Base-by-base conservation (phyloP, 768 basidiomycete genomes). In the Astraeus odoratus region DNA sequence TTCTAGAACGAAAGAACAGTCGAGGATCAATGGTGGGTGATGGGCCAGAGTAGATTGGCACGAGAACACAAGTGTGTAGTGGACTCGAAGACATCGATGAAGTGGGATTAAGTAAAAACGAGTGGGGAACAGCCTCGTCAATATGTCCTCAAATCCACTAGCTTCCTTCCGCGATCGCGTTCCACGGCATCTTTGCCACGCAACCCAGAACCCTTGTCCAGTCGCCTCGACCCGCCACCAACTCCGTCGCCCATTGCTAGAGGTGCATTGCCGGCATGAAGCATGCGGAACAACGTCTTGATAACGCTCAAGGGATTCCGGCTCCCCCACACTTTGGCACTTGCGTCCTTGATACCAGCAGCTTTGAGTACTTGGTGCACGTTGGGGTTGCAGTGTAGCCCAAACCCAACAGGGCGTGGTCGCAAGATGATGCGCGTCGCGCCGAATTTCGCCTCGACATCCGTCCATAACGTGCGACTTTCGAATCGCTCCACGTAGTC, bases 401-500 rank as follows among this genome's bases (percentile, higher is more conserved):
- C 96, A 61, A 98, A 98, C 2, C 96, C 96, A 59, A 89, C 78
- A 6, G 86, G 84, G 25, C 85, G 73, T 0, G 86, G 87, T 20
- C 95, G 77, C 56, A 98, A 65, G 51, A 87, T 75, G 51, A 98
- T 72, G 49, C 75, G 75, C 7, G 89, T 92, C 12, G 86, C 72
- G 15, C 93, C 91, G 50, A 90, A 81, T 68, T 98, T 99, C 51
- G 72, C 72, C 42, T 76, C 70, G 71, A 94, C 78, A 42, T 92
- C 86, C 18, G 91, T 90, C 88, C 90, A 97, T 15, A 96, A 74
- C n/a, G 96, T 98, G 41, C 96, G 78, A 51, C 80, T 72, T 65
- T 99, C 95, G 65, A 92, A 97, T n/a, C 91, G 80, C 52, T 88
- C 85, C 44, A 99, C 90, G 56, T 73, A 84, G 65, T 97, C 96